phyloP scores from a whole-genome alignment of 2,329 filamentous ascomycete genomes.

The Colletotrichum limetticola region DNA sequence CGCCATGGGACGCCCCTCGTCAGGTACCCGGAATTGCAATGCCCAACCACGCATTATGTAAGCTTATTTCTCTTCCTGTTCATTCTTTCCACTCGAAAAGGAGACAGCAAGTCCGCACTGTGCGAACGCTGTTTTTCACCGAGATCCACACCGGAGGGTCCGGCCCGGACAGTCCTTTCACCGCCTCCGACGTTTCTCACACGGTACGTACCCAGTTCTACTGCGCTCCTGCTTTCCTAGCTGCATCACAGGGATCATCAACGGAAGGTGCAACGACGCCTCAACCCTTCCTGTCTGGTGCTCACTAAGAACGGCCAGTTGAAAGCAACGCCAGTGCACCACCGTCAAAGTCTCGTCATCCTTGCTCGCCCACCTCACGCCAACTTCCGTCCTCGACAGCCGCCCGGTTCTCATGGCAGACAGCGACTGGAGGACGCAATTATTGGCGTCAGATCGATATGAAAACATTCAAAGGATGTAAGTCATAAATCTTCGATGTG shows the following conservation, averaged over 20 bases:
- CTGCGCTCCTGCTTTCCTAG: neutral
- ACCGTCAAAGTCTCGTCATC: neutral
- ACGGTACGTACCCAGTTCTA: slow-evolving; percentile 9
- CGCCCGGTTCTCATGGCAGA: slow-evolving; percentile 17
- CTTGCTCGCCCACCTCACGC: neutral
- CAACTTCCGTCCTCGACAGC: neutral
- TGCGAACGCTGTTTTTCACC: neutral
- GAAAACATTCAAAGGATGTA: slow-evolving; percentile 72
- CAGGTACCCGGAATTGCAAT: slow-evolving; percentile 29
- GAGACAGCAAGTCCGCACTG: neutral
- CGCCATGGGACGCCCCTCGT: slow-evolving; percentile 15
- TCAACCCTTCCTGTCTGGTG: neutral
- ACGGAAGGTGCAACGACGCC: neutral
- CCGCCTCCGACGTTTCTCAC: neutral
- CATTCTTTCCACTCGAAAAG: neutral
- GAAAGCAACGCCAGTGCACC: neutral
- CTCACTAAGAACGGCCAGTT: slow-evolving; percentile 6
- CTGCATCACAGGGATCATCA: slow-evolving; percentile 1
- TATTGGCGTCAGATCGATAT: slow-evolving; percentile 71
- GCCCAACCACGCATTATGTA: slow-evolving; percentile 12
- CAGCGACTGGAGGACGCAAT: slow-evolving; percentile 58
- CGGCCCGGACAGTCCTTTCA: slow-evolving; percentile 16
- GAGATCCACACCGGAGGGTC: neutral
- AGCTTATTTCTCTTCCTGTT: neutral
- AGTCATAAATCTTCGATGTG: slow-evolving; percentile 41